phyloP scores from a whole-genome alignment of 2,329 filamentous ascomycete species.

The Venturia aucupariae region DNA sequence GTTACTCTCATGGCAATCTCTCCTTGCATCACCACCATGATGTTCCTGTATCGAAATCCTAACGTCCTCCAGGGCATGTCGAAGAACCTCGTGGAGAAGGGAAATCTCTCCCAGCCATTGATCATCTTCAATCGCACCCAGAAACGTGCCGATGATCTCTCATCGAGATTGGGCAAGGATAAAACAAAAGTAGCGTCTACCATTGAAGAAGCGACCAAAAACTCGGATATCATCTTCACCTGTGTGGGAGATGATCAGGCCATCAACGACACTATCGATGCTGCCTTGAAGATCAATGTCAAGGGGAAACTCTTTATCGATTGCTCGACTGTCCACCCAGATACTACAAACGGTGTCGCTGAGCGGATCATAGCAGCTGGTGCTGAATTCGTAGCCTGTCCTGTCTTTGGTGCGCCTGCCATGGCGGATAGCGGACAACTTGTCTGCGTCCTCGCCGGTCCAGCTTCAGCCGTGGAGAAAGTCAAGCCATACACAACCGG shows the following conservation, averaged over 20 bases:
- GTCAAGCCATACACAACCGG: slow-evolving; percentile 63
- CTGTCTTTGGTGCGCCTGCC: slow-evolving; percentile 61
- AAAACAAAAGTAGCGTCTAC: slow-evolving; percentile 56
- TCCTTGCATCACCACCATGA: no score
- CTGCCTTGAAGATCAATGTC: slow-evolving; percentile 48
- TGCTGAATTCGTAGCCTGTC: slow-evolving; percentile 63
- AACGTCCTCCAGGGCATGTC: slow-evolving; percentile 57
- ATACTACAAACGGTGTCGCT: slow-evolving; percentile 61
- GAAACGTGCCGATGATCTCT: slow-evolving; percentile 55
- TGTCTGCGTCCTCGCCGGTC: slow-evolving; percentile 64
- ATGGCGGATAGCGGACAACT: slow-evolving; percentile 63
- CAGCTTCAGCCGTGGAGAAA: slow-evolving; percentile 48
- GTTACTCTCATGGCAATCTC: no score
- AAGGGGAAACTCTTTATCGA: slow-evolving; percentile 74
- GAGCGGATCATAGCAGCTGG: slow-evolving; percentile 49
- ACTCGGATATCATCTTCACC: slow-evolving; percentile 70
- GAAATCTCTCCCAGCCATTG: slow-evolving; percentile 58
- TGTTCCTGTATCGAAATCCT: no score
- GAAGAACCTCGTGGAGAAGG: slow-evolving; percentile 75
- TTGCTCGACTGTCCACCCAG: slow-evolving; percentile 79
- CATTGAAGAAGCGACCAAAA: slow-evolving; percentile 55
- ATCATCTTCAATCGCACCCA: slow-evolving; percentile 73
- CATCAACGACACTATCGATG: slow-evolving; percentile 52
- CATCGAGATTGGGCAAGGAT: slow-evolving; percentile 47
- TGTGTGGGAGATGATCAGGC: slow-evolving; percentile 73